Base-by-base conservation (phyloP, 768 basidiomycete genomes). In the Pisolithus tinctorius region DNA sequence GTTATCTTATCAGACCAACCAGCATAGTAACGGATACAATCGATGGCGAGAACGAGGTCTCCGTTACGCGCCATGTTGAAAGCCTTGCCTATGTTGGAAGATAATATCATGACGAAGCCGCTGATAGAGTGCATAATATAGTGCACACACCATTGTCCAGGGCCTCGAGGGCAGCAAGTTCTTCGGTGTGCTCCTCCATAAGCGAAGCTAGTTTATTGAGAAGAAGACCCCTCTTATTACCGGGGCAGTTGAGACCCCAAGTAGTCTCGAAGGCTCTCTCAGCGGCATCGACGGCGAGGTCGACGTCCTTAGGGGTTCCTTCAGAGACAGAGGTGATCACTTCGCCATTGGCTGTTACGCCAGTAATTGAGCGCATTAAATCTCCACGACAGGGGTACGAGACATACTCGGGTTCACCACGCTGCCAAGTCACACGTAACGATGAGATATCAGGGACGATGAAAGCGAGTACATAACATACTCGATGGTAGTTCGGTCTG, bases 1-100 rank as follows among this genome's bases (percentile, higher is more conserved):
- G 76, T 72, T 48, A 86, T 69, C 71, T 94, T 95, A 72, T 93
- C 93, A 20, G 91, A 88, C 83, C 88, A 89, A 16, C 93, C 93
- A 39, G 83, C 88, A 60, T 86, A 97, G 71, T 94, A 95, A 31
- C 80, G 74, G 57, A 92, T 65, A 29, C 72, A 71, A 20, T 65
- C 70, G 51, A 83, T 73, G 0, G 77, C 66, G 48, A 67, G 66
- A 0, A 61, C 58, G 2, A 87, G 63, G 56, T 88, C 88, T 0
- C 59, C 66, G 16, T 60, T 66, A 52, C 71, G 78, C 11, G 82
- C 74, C 63, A 67, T 72, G 9, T 48, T 31, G 60, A 73, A 83
- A 2, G 78, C 74, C 68, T 85, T 84, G 41, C 83, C 80, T 78
- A 37, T 8, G 20, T 30, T n/a, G 48, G 1, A 17, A 36, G 9